Evolutionary conservation across 495 filamentous ascomycete genomes (phyloP).

Genomic region (Aspergillus kassunensis): DNA sequence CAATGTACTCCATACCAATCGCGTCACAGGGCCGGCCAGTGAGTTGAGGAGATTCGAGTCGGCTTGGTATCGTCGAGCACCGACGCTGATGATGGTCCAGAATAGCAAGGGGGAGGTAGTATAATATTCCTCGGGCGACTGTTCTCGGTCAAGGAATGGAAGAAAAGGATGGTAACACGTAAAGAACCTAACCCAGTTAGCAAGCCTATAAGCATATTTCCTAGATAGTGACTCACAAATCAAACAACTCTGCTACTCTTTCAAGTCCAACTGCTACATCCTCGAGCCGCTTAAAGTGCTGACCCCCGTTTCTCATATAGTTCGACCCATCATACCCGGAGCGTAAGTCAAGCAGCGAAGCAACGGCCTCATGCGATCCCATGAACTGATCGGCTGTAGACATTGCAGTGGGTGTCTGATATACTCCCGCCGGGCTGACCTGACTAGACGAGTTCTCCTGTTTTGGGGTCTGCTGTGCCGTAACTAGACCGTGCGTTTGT

Average conservation of each 20-base stretch:
- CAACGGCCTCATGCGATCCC: slow-evolving; percentile 81
- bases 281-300: slow-evolving; percentile 55
- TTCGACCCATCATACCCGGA: slow-evolving; percentile 50
- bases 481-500: slow-evolving; percentile 41
- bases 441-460: slow-evolving; percentile 47
- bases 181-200: slow-evolving; percentile 55
- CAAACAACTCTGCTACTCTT: slow-evolving; percentile 69
- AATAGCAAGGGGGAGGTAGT: slow-evolving; percentile 72
- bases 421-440: slow-evolving; percentile 37
- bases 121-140: slow-evolving; percentile 70
- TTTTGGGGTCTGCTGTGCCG: slow-evolving; percentile 49
- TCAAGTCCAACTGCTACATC: slow-evolving; percentile 71
- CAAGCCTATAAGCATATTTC: background rate
- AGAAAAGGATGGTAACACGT: slow-evolving; percentile 79
- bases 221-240: slow-evolving; percentile 59
- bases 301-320: slow-evolving; percentile 43
- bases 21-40: slow-evolving; percentile 66
- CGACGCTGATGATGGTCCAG: slow-evolving; percentile 82
- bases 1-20: slow-evolving; percentile 76
- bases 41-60: slow-evolving; percentile 65
- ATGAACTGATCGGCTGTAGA: slow-evolving; percentile 56
- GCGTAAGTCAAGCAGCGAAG: slow-evolving; percentile 71
- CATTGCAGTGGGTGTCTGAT: slow-evolving; percentile 42
- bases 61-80: slow-evolving; percentile 65
- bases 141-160: slow-evolving; percentile 70